Conservation (phyloP, 2,329 filamentous ascomycete genomes). For the Pseudogymnoascus sp. region DNA sequence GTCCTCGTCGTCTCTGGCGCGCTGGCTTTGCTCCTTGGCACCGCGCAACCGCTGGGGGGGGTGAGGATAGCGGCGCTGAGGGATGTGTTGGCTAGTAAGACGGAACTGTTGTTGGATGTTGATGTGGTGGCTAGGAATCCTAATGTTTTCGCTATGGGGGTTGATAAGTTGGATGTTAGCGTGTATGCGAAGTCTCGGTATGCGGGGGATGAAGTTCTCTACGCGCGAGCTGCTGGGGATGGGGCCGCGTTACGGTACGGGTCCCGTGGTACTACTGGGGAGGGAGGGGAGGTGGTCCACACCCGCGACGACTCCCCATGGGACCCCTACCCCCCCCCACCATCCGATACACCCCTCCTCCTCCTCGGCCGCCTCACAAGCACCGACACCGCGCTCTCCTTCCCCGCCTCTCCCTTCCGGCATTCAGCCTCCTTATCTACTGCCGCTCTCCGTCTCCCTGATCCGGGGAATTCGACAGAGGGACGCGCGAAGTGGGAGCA, state of each 20-base stretch:
- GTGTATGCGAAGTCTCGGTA: slow-evolving; percentile 92
- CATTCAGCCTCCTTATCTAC: slow-evolving; percentile 62
- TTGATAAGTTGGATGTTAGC: slow-evolving; percentile 81
- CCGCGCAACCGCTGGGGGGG: slow-evolving; percentile 74
- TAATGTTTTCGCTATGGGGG: slow-evolving; percentile 79
- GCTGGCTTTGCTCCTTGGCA: slow-evolving; percentile 82
- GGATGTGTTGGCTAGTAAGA: slow-evolving; percentile 86
- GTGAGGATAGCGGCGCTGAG: slow-evolving; percentile 73
- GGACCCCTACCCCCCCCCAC: slow-evolving; percentile 22
- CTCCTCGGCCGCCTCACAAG: slow-evolving; percentile 79
- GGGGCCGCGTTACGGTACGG: slow-evolving; percentile 34
- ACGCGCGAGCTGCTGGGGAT: slow-evolving; percentile 28
- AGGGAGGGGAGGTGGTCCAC: slow-evolving; percentile 26
- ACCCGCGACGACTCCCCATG: slow-evolving; percentile 25
- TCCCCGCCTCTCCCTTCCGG: slow-evolving; percentile 83
- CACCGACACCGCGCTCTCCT: slow-evolving; percentile 80
- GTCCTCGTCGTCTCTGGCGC: slow-evolving; percentile 75
- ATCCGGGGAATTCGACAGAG: slow-evolving; percentile 82
- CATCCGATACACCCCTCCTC: slow-evolving; percentile 67
- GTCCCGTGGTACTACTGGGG: slow-evolving; percentile 18
- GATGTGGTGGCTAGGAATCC: slow-evolving; percentile 84
- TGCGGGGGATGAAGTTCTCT: slow-evolving; percentile 42
- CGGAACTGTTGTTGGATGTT: slow-evolving; percentile 91
- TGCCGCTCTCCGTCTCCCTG: slow-evolving; percentile 71
- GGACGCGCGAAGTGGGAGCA: slow-evolving; percentile 83